Base-by-base conservation (phyloP, 2,329 filamentous ascomycete species). In the Phialocephala sp. region DNA sequence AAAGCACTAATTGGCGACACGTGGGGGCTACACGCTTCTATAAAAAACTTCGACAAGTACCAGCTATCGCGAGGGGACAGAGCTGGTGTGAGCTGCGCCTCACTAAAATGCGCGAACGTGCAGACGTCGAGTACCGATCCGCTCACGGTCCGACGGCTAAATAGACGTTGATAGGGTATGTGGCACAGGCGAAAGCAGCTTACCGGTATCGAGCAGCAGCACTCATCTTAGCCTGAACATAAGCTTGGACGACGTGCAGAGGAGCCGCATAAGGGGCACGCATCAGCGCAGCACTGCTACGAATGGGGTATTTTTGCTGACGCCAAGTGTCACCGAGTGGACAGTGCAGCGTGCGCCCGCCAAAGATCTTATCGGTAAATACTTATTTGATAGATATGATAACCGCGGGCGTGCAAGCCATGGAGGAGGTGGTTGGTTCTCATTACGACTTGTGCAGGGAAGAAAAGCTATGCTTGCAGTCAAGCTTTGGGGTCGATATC, bases 261-360 rank as follows among this genome's bases (percentile, higher is more conserved):
- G n/a, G 47, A 52, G 47, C 47, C 47, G 47, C 47, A 52, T 52
- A 24, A 52, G 22, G 22, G 22, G 20, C 20, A 52, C 14, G 24
- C 22, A 32, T 12, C 8, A n/a, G 15, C 43, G n/a, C 2, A 47
- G n/a, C 15, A 8, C 2, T 8, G 3, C 3, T n/a, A 12, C 43
- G n/a, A 47, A 47, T 52, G 47, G 47, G 22, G 47, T 12, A 52
- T 52, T 52, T 8, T 27, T 24, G 47, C 47, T 52, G 22, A 24
- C 47, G 4, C 8, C 22, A 27, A 8, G 20, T 18, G 15, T 12
- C 8, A 14, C 20, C 11, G 8, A 24, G 22, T 52, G 47, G 47
- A 52, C 47, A 32, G 47, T 52, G 47, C 47, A 52, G 6, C 8
- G 2, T 9, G 9, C 11, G 15, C 2, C 11, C 3, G 3, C 27